phyloP scores from a whole-genome alignment of 371 early-diverging fungal species.

The Mortierella sp. region DNA sequence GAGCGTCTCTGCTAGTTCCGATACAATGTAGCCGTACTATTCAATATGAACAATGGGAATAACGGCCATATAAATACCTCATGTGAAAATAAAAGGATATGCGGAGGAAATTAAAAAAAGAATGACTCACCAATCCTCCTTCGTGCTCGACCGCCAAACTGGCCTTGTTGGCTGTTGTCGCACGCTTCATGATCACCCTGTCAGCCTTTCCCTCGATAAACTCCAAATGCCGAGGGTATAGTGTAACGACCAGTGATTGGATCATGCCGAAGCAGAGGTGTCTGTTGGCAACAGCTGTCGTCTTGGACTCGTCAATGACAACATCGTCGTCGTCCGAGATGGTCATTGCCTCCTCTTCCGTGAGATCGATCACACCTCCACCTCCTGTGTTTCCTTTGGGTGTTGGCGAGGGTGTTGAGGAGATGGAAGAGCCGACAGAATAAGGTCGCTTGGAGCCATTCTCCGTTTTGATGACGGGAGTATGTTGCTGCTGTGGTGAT shows the following conservation, averaged over 20 bases:
- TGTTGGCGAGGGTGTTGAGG: slow-evolving; percentile 32
- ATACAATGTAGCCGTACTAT: slow-evolving; percentile 55
- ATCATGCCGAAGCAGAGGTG: slow-evolving; percentile 63
- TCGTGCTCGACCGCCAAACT: slow-evolving; percentile 50
- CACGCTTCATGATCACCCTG: slow-evolving; percentile 55
- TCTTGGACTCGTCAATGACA: slow-evolving; percentile 47
- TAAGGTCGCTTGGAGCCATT: not conserved
- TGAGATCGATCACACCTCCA: slow-evolving; percentile 38
- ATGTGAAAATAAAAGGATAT: not conserved
- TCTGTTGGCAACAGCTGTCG: slow-evolving; percentile 51
- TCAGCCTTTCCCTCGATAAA: slow-evolving; percentile 46
- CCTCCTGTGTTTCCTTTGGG: not conserved
- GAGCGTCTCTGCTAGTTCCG: slow-evolving; percentile 51
- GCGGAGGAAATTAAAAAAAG: not conserved
- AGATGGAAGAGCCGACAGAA: slow-evolving; percentile 9
- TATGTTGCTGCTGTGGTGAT: slow-evolving; percentile 12
- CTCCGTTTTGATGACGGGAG: not conserved
- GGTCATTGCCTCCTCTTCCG: slow-evolving; percentile 25
- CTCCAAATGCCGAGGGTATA: slow-evolving; percentile 55
- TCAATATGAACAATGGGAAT: not conserved
- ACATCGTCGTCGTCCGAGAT: slow-evolving; percentile 47
- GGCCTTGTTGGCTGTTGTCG: slow-evolving; percentile 40
- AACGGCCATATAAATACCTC: not conserved
- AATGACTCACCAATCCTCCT: slow-evolving; percentile 35
- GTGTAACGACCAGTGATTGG: slow-evolving; percentile 50